Evolutionary conservation across 148 eudicot species (phyloP), one percentile per base, ranked within the genome.

Genomic region (Chenopodium suecicum): DNA sequence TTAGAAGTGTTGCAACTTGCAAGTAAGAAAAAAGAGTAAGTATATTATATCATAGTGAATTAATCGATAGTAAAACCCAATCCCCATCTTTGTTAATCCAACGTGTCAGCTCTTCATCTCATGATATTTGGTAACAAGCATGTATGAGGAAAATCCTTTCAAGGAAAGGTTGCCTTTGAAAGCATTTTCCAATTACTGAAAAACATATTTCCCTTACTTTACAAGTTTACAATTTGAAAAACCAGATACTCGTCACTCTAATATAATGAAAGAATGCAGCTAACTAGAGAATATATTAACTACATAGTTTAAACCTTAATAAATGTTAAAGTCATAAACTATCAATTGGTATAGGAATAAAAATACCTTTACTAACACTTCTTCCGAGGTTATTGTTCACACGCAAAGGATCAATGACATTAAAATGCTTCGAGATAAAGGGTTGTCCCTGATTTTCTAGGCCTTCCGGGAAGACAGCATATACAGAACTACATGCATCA

Each of bases 281-380:
- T 47, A 19, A 27, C 29, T 8, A 46, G 23, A 47, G 2, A 27
- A 48, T 48, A 32, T 32, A 25, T 34, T 23, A 20, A n/a, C 70
- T 34, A 11, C 54, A 13, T 50, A 50, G 22, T 37, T 78, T 20
- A 48, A 52, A 19, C 70, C 10, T 1, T 4, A 27, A 3, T 67
- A 67, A 29, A 62, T 20, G 25, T 20, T 1, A 20, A 9, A 62
- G 6, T 14, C 62, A 56, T 17, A 17, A 56, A 56, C 4, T 16
- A 56, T 17, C 62, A 56, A 16, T 56, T 29, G 54, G 54, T 29
- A 20, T 31, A 67, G 52, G 73, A 58, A 37, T 67, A 23, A 56
- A 52, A 52, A 56, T 95, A 95, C 98, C 98, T 95, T 89, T 91
- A 88, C 92, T 90, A 78, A 95, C 98, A 89, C 98, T 95, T 25